Conservation (phyloP, 2,329 filamentous ascomycete species). For the Lachnellula subtilissima region DNA sequence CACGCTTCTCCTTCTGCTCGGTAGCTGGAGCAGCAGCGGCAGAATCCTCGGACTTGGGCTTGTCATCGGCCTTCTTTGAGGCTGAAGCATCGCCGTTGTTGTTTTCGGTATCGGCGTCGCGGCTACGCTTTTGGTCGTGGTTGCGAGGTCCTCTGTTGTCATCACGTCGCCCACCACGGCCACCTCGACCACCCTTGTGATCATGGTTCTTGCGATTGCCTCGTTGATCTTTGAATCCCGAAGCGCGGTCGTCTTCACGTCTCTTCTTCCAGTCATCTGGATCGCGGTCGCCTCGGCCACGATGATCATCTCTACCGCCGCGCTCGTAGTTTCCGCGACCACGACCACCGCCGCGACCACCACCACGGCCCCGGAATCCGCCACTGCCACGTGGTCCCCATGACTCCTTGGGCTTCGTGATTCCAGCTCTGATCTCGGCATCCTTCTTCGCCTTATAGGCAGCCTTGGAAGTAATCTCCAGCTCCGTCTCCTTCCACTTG, state of each 20-base stretch:
- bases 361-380: slow-evolving; percentile 28
- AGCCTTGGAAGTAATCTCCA: slow-evolving; percentile 82
- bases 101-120: slow-evolving; percentile 26
- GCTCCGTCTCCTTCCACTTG: slow-evolving; percentile 69
- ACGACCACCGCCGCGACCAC: slow-evolving; percentile 33
- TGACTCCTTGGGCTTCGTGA: slow-evolving; percentile 52
- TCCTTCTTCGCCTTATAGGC: slow-evolving; percentile 79
- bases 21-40: background rate
- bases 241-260: slow-evolving; percentile 56
- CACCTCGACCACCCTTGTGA: slow-evolving; percentile 29
- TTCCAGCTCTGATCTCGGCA: slow-evolving; percentile 65
- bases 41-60: slow-evolving; percentile 21
- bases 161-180: slow-evolving; percentile 42
- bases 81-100: slow-evolving; percentile 1
- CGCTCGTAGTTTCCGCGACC: slow-evolving; percentile 8
- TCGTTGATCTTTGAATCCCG: slow-evolving; percentile 45
- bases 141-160: slow-evolving; percentile 36
- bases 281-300: slow-evolving; percentile 37
- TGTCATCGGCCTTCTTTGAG: slow-evolving; percentile 3
- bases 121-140: slow-evolving; percentile 33
- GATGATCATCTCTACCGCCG: background rate
- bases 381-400: slow-evolving; percentile 6
- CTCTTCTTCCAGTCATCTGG: slow-evolving; percentile 60
- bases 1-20: slow-evolving; percentile 20
- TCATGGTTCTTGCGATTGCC: background rate